Conservation (phyloP, 805 yeast genomes). For the Starmerella potacharoeniae region DNA sequence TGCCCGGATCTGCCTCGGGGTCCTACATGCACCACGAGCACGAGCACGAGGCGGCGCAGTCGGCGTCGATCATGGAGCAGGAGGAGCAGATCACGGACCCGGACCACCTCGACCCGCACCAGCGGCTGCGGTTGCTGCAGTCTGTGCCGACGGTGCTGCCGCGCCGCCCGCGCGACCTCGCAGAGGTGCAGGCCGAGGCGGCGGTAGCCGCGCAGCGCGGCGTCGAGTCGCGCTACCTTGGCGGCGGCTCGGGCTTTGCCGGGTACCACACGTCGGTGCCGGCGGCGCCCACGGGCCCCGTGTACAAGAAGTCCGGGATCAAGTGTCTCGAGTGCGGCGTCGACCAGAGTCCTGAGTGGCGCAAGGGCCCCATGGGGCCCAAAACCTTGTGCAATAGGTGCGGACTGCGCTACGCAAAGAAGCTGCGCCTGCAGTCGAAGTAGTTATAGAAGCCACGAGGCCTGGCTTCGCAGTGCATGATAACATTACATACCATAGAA, state of each 20-base stretch:
- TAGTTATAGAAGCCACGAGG: not conserved
- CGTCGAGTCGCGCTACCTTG: not conserved
- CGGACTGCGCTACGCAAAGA: slow-evolving; percentile 49
- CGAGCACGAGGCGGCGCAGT: slow-evolving; percentile 8
- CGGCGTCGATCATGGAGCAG: slow-evolving; percentile 15
- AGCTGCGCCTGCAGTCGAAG: slow-evolving; percentile 19
- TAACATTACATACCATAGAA: too few relatives aligned
- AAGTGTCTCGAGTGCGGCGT: slow-evolving; percentile 62
- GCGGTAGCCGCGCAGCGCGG: slow-evolving; percentile 4
- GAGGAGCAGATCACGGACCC: slow-evolving; percentile 19
- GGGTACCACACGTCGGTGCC: not conserved
- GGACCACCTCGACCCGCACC: slow-evolving; percentile 19
- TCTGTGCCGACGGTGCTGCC: slow-evolving; percentile 12
- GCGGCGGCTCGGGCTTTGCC: not conserved
- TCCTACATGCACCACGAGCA: slow-evolving; percentile 11
- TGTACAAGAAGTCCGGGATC: slow-evolving; percentile 10
- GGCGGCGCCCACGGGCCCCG: not conserved
- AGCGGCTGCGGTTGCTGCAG: slow-evolving; percentile 16
- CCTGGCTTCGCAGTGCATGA: too few relatives aligned
- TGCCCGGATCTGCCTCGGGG: slow-evolving; percentile 10
- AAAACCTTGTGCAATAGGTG: slow-evolving; percentile 86
- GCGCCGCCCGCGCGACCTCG: slow-evolving; percentile 17
- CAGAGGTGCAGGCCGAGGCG: slow-evolving; percentile 19
- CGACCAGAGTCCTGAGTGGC: slow-evolving; percentile 80
- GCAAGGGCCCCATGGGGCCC: slow-evolving; percentile 77